Evolutionary conservation across 2,329 filamentous ascomycete genomes (phyloP), one percentile per base, ranked within the genome.

Genomic region (Cordyceps cicadae): DNA sequence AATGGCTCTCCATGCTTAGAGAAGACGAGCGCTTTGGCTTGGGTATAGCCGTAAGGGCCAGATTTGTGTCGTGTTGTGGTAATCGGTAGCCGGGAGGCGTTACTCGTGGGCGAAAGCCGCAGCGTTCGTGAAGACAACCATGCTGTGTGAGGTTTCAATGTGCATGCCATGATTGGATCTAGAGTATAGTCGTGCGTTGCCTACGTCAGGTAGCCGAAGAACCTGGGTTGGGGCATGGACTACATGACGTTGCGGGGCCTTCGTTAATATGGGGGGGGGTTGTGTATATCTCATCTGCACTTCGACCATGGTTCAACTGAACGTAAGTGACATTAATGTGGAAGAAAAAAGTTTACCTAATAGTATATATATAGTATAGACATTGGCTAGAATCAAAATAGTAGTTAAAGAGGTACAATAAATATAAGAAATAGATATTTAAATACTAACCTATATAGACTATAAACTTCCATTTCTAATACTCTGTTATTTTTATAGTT

Each of bases 1-100:
- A 80, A 79, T 0, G 90, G 90, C 71, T 92, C 88, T 70, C 90
- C 90, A 70, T 87, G 85, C 63, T 87, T 80, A 46, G 84, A 83
- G 73, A 90, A 91, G 52, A 89, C 85, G 65, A 94, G 84, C n/a
- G 87, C 84, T 77, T 92, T 92, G 65, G 89, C 87, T 75, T 93
- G 89, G 48, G 88, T 90, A 76, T 94, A 94, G 68, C 90, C 90
- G 71, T 90, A 92, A 0, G 84, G 82, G 0, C 81, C 83, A 4
- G 82, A 85, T 69, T 82, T 83, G 71, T 71, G 70, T 50, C 82
- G 79, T 58, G 74, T 70, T 19, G 71, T 64, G 49, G 65, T 65
- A 58, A 57, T 55, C 57, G 49, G 68, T 65, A 46, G 51, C 21
- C 39, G 58, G 21, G 19, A 71, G 63, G 34, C 14, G 15, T 45